These are phyloP conservation scores for Blastomyces emzantsi DNA, from an alignment of 2,329 filamentous ascomycete species.

Conservation along the genomic window DNA sequence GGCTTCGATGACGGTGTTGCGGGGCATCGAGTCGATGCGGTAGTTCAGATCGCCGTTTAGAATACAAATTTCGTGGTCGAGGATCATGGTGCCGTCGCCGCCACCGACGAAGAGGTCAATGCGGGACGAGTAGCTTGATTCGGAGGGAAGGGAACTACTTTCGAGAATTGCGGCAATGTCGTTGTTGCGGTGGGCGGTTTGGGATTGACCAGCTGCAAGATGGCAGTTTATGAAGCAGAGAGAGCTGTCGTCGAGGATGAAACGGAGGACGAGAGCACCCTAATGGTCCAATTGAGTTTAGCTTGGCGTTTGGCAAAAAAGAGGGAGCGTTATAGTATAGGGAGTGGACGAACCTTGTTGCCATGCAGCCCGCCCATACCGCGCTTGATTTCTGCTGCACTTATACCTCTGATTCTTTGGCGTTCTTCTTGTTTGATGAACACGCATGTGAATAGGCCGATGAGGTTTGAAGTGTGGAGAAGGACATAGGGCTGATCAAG, in stretches of 20 bases:
- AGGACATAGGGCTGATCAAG: conserved; percentile 69
- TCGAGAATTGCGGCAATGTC: conserved; percentile 88
- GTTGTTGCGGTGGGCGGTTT: conserved; percentile 84
- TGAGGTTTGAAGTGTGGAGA: conserved; percentile 79
- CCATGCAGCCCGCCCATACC: conserved; percentile 93
- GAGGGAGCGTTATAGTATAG: not conserved
- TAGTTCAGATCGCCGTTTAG: conserved; percentile 97
- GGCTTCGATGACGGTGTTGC: conserved; percentile 81
- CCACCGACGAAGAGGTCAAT: conserved; percentile 77
- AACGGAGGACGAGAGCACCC: conserved; percentile 84
- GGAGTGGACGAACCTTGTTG: conserved; percentile 57
- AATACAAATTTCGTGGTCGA: conserved; percentile 96
- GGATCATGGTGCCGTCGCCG: conserved; percentile 89
- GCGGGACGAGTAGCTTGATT: conserved; percentile 57
- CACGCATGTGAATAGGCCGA: conserved; percentile 91
- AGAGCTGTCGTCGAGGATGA: conserved; percentile 86
- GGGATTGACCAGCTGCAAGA: conserved; percentile 84
- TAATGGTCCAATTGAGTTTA: conserved; percentile 19
- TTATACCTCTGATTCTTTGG: conserved; percentile 65
- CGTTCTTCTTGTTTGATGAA: conserved; percentile 80
- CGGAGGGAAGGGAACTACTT: conserved; percentile 60
- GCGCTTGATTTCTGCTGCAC: conserved; percentile 78
- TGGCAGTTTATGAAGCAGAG: conserved; percentile 97
- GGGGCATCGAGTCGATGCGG: conserved; percentile 93
- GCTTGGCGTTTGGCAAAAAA: not conserved